Base-by-base conservation (phyloP, 1,284 basidiomycete genomes). In the Peniophora sp. region DNA sequence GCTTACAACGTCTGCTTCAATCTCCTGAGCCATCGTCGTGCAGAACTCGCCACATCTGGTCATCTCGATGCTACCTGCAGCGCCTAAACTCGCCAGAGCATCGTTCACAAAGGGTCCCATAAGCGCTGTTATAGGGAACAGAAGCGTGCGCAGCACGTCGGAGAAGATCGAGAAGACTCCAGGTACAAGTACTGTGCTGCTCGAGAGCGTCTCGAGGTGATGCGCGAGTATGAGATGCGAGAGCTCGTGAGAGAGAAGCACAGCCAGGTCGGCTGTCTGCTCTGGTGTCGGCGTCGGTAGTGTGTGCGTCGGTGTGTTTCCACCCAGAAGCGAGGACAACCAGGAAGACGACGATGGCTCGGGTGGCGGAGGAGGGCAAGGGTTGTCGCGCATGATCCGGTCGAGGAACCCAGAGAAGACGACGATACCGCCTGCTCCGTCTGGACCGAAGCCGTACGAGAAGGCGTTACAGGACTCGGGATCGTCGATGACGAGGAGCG, bases 61-160 rank as follows among this genome's bases (percentile, higher is more conserved):
- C 50, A 93, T 69, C 60, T 92, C 89, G 3, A 82, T 78, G 5
- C 84, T 81, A 3, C 88, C 83, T 2, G 85, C 74, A 62, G 83
- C 84, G 23, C 89, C 88, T 47, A 92, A 60, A 52, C 89, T 83
- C 0, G 85, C 90, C 8, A 96, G 77, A 1, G 90, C 92, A 59
- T 95, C 92, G 61, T 93, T 93, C 48, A 95, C 82, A 59, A 93
- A 92, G 1, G 92, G 92, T 0, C 92, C 92, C 51, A 93, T 85
- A 25, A 94, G 62, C 81, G 92, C 87, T 11, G 92, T 96, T 45
- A 94, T 62, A 0, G 92, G 92, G 69, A 92, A 94, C 16, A 92
- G 69, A 41, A 92, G 65, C 2, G 90, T 83, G 43, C 92, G 76
- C 25, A 85, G 61, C 20, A 92, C 61, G 63, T 95, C 92, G 14